These are phyloP conservation scores for Saccharum spontaneum DNA, from an alignment of 176 grass and related monocot species.

Conservation along the genomic window DNA sequence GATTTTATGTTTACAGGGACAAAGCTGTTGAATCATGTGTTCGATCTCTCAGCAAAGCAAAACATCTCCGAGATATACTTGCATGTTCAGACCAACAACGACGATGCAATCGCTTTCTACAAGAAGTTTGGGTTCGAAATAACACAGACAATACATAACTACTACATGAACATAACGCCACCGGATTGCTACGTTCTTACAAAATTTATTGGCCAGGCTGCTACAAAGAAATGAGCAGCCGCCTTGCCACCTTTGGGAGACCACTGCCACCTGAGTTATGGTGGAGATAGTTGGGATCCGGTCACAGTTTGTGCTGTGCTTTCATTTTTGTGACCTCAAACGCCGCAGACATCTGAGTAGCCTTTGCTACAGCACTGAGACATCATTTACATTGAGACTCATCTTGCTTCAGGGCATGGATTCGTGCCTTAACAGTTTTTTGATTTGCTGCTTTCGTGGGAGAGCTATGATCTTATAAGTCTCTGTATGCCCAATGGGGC, in stretches of 20 bases:
- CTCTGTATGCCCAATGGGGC: background rate
- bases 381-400: constrained; percentile 36
- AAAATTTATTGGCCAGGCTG: constrained; percentile 56
- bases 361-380: constrained; percentile 18
- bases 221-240: constrained; percentile 67
- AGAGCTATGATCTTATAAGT: background rate
- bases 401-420: constrained; percentile 25
- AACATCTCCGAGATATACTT: constrained; percentile 88
- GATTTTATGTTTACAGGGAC: constrained; percentile 58
- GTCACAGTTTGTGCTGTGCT: constrained; percentile 31
- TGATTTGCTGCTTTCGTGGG: background rate
- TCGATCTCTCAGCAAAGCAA: constrained; percentile 78
- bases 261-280: constrained; percentile 14
- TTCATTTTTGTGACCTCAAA: constrained; percentile 33
- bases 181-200: constrained; percentile 93
- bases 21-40: constrained; percentile 75
- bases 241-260: constrained; percentile 1
- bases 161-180: constrained; percentile 92
- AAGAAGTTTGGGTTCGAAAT: constrained; percentile 99
- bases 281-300: constrained; percentile 7
- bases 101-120: constrained; percentile 83
- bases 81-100: constrained; percentile 98
- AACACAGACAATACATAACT: constrained; percentile 90
- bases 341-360: constrained; percentile 19
- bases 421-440: constrained; percentile 28